Base-by-base conservation (phyloP, 768 basidiomycete species). In the Chalciporus chontae region DNA sequence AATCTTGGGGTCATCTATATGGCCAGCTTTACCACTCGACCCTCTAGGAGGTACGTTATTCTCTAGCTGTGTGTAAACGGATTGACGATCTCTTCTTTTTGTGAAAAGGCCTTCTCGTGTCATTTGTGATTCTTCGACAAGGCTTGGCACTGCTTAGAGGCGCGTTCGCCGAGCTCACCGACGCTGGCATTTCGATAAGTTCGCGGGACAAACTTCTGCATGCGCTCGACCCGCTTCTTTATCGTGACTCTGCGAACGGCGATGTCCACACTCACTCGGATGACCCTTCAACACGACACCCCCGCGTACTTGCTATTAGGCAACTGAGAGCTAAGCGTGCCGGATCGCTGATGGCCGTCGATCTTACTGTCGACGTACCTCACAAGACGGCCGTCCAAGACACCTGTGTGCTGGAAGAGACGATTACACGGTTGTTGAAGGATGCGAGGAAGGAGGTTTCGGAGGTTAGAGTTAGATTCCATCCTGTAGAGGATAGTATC, bases 1-100 rank as follows among this genome's bases (percentile, higher is more conserved):
- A 14, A 99, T 99, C 62, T 70, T 98, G 8, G 93, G 94, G 11
- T 90, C 86, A 9, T 90, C 90, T 74, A 75, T 83, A 56, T 88
- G 89, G 67, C 93, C 94, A 14, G 74, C 80, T n/a, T 63, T 90
- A 47, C 89, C 96, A 50, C 73, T 98, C 32, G 96, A 99, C 65
- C 94, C 96, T 8, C 77, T 99, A 31, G 96, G 96, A 55, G 95
- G 95, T 83, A 60, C 67, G 78, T 52, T 19, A 14, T 2, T 21
- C 19, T 48, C 27, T 18, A 39, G 31, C n/a, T 2, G 10, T 14
- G 26, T 27, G 18, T 40, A 49, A 17, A 17, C 40, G 1, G 15
- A 32, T 18, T 21, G 54, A 47, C 51, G 39, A 23, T 36, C 41
- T 49, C 27, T 64, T 41, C 39, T 34, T 45, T 48, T 39, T 48